These are phyloP conservation scores for Trypanosoma theileri DNA, from an alignment of 208 protist genomes.

Conservation along the genomic window DNA sequence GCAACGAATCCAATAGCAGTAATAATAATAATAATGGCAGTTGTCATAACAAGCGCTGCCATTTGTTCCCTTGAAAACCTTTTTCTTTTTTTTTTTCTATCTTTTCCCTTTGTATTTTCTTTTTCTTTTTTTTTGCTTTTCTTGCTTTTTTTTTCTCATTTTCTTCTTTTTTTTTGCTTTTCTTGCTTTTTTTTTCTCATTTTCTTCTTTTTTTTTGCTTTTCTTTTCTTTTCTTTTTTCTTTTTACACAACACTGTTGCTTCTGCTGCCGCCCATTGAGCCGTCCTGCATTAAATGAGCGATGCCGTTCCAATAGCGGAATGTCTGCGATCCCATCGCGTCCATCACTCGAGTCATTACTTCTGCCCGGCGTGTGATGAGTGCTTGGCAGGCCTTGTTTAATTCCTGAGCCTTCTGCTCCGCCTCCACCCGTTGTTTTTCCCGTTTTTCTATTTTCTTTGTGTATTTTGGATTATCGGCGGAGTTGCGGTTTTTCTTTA, in stretches of 20 bases:
- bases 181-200: slow-evolving; percentile 15
- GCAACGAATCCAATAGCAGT: slow-evolving; percentile 8
- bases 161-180: slow-evolving; percentile 25
- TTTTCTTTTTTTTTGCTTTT: neutral
- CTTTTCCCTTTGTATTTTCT: no score
- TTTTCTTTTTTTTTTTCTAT: no score
- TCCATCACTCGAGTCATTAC: slow-evolving; percentile 31
- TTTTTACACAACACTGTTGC: neutral
- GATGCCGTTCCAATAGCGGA: slow-evolving; percentile 42
- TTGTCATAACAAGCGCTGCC: neutral
- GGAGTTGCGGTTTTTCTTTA: slow-evolving; percentile 67
- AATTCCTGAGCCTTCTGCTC: slow-evolving; percentile 38
- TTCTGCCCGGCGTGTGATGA: slow-evolving; percentile 40
- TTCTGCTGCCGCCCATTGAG: neutral
- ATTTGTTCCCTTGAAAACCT: no score
- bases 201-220: slow-evolving; percentile 25
- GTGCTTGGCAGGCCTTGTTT: slow-evolving; percentile 4
- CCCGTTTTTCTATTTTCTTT: slow-evolving; percentile 42
- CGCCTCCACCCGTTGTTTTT: slow-evolving; percentile 25
- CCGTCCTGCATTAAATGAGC: slow-evolving; percentile 17
- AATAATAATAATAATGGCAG: slow-evolving; percentile 11
- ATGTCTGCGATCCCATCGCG: slow-evolving; percentile 24
- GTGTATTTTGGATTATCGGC: slow-evolving; percentile 42
- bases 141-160: slow-evolving; percentile 8
- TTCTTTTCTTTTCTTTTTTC: slow-evolving; percentile 24